Evolutionary conservation across 441 rosid genomes (phyloP).

Genomic region (Pelargonium cotyledonis): DNA sequence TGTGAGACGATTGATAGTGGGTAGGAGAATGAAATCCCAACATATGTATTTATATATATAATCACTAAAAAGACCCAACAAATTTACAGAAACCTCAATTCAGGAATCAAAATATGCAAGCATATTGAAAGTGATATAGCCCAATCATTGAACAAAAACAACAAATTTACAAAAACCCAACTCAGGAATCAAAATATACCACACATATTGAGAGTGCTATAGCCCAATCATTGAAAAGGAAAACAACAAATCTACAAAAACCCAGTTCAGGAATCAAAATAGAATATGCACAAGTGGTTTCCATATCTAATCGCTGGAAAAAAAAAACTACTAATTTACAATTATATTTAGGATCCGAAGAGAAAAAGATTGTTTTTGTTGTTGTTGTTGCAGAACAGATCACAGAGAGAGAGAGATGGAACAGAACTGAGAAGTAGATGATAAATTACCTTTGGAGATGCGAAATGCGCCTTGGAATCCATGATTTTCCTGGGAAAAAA

Average conservation of each 20-base stretch:
- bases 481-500: background rate
- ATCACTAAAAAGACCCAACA: background rate
- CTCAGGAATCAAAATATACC: background rate
- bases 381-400: too few relatives aligned
- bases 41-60: too few relatives aligned
- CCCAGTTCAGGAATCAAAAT: background rate
- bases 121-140: background rate
- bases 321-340: too few relatives aligned
- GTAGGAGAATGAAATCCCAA: too few relatives aligned
- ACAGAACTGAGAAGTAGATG: too few relatives aligned
- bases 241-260: background rate
- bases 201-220: too few relatives aligned
- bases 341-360: too few relatives aligned
- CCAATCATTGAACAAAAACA: background rate
- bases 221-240: too few relatives aligned
- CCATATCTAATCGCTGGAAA: too few relatives aligned
- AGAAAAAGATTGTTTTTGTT: too few relatives aligned
- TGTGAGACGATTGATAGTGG: background rate
- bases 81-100: background rate
- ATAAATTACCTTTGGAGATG: conserved; percentile 2
- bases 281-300: background rate
- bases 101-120: background rate
- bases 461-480: background rate
- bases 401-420: too few relatives aligned
- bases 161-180: background rate